These are phyloP conservation scores for Stachybotrys echinatus DNA, from an alignment of 2,329 filamentous ascomycete genomes.

Conservation along the genomic window DNA sequence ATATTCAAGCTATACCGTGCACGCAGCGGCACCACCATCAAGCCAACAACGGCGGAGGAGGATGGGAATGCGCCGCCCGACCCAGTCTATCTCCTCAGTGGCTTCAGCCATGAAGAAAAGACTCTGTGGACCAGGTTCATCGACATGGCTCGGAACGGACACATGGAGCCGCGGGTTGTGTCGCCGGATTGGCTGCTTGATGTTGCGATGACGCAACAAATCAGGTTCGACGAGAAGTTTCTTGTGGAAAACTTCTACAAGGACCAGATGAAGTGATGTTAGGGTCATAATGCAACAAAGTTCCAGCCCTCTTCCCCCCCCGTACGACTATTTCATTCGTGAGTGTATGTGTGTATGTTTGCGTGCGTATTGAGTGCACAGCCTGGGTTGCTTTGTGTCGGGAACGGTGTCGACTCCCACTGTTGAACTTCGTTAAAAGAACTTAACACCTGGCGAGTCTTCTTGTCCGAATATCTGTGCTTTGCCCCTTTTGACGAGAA, in stretches of 20 bases:
- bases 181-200: slow-evolving; percentile 85
- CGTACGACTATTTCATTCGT: too few species aligned
- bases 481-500: slow-evolving; percentile 84
- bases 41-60: slow-evolving; percentile 59
- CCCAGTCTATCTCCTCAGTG: slow-evolving; percentile 79
- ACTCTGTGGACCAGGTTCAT: slow-evolving; percentile 76
- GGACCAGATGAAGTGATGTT: slow-evolving; percentile 9
- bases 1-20: slow-evolving; percentile 73
- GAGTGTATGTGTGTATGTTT: too few species aligned
- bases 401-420: not conserved
- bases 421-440: slow-evolving; percentile 57
- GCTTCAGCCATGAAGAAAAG: slow-evolving; percentile 60
- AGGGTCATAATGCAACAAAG: too few species aligned
- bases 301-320: too few species aligned
- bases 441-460: slow-evolving; percentile 89
- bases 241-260: slow-evolving; percentile 40
- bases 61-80: slow-evolving; percentile 57
- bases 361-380: not conserved
- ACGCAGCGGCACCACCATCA: slow-evolving; percentile 62
- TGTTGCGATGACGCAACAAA: slow-evolving; percentile 81
- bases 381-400: too few species aligned
- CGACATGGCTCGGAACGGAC: slow-evolving; percentile 70
- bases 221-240: slow-evolving; percentile 63
- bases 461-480: slow-evolving; percentile 91
- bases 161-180: slow-evolving; percentile 78